Percentiles rank a stretch among this genome's conserved stretches.
Evolutionary conservation across 164 flowering plant genomes (phyloP).

Genomic region (Hamamelis virginiana): DNA sequence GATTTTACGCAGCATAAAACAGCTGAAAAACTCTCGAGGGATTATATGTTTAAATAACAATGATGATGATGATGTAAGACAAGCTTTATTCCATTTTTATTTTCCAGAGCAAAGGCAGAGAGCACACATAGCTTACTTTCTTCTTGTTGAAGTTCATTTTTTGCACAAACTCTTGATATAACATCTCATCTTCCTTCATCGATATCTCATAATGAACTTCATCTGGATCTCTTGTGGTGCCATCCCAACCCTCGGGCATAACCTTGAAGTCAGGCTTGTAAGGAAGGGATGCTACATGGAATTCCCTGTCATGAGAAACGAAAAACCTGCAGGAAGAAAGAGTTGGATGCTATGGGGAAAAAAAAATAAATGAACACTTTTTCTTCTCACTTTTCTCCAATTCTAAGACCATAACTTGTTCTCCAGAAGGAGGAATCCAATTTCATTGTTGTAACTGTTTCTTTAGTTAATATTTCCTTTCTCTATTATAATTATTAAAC

Average conservation of each 20-base stretch:
- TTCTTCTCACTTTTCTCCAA: neutral
- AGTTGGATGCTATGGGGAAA: neutral
- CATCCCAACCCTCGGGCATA: slow-evolving; percentile 99
- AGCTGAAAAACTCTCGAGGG: neutral
- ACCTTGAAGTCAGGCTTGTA: slow-evolving; percentile 96
- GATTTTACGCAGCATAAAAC: neutral
- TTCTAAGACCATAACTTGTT: too few species aligned
- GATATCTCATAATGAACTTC: slow-evolving; percentile 96
- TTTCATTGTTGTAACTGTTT: too few species aligned
- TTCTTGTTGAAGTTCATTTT: slow-evolving; percentile 80
- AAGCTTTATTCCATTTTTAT: too few species aligned
- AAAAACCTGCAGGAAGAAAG: slow-evolving; percentile 58
- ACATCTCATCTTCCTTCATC: slow-evolving; percentile 79
- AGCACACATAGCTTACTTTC: slow-evolving; percentile 46
- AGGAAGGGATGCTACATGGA: slow-evolving; percentile 92
- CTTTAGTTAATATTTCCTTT: neutral
- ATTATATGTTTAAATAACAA: neutral
- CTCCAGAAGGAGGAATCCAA: too few species aligned
- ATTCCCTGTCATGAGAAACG: slow-evolving; percentile 80
- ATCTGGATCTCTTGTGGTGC: slow-evolving; percentile 80
- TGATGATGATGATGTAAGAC: neutral
- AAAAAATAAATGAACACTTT: too few species aligned
- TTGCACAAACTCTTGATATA: slow-evolving; percentile 80
- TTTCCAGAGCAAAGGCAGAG: neutral
- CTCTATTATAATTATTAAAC: neutral